Percentiles rank a stretch among this genome's conserved stretches.
phyloP scores from a whole-genome alignment of 768 basidiomycete genomes.

The Daedalea quercina region DNA sequence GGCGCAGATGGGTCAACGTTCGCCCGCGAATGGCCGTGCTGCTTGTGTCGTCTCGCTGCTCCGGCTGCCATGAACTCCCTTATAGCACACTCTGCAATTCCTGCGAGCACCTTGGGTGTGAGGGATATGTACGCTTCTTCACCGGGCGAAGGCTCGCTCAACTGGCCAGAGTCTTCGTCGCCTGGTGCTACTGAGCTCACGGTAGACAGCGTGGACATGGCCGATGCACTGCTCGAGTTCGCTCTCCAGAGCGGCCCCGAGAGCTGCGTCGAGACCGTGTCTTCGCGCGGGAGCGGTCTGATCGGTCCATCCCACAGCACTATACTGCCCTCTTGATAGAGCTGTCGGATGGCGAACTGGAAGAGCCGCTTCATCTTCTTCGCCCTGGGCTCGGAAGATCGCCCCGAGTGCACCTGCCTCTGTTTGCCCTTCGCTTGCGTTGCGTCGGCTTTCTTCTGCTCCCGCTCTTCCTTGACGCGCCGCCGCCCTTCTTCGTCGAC shows the following conservation, averaged over 20 bases:
- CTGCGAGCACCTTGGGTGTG: constrained; percentile 43
- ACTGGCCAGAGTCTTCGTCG: constrained; percentile 34
- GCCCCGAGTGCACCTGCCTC: not conserved
- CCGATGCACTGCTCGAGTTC: constrained; percentile 11
- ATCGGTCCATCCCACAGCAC: constrained; percentile 66
- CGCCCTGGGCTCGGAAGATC: not conserved
- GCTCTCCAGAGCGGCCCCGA: constrained; percentile 42
- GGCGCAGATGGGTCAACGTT: constrained; percentile 3
- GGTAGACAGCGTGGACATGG: not conserved
- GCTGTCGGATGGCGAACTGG: constrained; percentile 52
- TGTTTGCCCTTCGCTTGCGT: not conserved
- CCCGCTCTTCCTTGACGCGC: constrained; percentile 41
- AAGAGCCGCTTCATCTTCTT: constrained; percentile 61
- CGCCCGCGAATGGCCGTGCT: not conserved
- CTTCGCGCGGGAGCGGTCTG: constrained; percentile 24
- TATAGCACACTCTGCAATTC: constrained; percentile 41
- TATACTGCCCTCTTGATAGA: constrained; percentile 68
- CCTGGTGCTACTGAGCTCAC: constrained; percentile 12
- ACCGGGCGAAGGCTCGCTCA: constrained; percentile 53
- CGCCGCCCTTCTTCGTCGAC: constrained; percentile 54
- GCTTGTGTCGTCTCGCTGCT: constrained; percentile 6
- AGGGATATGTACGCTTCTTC: constrained; percentile 69
- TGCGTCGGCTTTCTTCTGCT: constrained; percentile 29
- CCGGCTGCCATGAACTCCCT: constrained; percentile 23
- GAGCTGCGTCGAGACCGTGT: constrained; percentile 6